A percentile compares a stretch with the other conserved stretches of the same genome.
These are phyloP conservation scores for Pythium guiyangense DNA, from an alignment of 352 stramenopile species.

Conservation along the genomic window DNA sequence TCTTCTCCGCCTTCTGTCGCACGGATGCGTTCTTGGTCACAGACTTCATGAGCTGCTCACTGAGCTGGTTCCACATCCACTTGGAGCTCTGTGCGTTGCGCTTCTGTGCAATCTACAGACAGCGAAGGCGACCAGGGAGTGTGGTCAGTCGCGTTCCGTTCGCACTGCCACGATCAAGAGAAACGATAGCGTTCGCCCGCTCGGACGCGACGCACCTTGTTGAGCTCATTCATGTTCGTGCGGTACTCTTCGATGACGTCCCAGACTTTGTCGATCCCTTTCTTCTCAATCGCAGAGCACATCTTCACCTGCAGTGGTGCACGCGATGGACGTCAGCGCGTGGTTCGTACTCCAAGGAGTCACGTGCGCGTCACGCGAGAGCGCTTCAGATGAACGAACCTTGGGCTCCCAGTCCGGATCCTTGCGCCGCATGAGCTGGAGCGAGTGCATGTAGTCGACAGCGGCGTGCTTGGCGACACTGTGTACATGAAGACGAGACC, in stretches of 20 bases:
- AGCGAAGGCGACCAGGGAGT: neutral
- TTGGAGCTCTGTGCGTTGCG: conserved; percentile 68
- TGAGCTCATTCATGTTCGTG: conserved; percentile 42
- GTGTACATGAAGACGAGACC: neutral
- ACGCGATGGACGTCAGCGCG: neutral
- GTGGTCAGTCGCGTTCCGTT: too few relatives aligned
- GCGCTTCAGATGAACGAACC: conserved; percentile 12
- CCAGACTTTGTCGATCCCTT: conserved; percentile 74
- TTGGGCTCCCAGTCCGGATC: conserved; percentile 77
- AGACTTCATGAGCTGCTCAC: conserved; percentile 68
- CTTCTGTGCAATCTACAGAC: conserved; percentile 47
- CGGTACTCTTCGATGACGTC: conserved; percentile 57
- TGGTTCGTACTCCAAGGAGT: neutral
- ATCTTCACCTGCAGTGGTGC: conserved; percentile 46
- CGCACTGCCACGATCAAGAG: neutral
- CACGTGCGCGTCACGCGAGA: neutral
- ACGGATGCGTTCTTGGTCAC: conserved; percentile 44
- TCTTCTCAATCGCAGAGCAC: conserved; percentile 59
- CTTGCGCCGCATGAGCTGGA: conserved; percentile 82
- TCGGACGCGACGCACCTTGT: conserved; percentile 32
- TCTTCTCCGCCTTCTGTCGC: conserved; percentile 39
- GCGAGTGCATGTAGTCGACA: conserved; percentile 74
- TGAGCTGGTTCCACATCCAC: conserved; percentile 81
- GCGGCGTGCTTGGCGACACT: conserved; percentile 69
- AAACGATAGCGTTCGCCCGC: neutral